phyloP scores from a whole-genome alignment of 768 basidiomycete genomes.

The Russula lepida region DNA sequence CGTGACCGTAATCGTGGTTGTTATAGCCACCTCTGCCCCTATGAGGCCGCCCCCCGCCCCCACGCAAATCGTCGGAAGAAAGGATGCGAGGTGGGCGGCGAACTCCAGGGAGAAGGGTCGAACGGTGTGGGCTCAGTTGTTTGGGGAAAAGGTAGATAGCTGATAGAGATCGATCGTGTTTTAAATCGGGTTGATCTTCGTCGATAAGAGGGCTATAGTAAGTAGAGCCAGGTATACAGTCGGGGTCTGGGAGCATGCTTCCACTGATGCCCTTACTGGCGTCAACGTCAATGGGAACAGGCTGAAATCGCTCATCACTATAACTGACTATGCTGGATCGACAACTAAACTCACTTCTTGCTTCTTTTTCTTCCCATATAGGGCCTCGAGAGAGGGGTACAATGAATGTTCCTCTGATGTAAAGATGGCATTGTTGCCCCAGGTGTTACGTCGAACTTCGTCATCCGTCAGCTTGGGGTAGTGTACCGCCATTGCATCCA shows the following conservation, averaged over 20 bases:
- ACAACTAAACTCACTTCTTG: slow-evolving; percentile 51
- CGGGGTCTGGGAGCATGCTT: slow-evolving; percentile 70
- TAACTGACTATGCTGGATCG: not conserved
- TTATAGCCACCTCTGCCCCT: slow-evolving; percentile 30
- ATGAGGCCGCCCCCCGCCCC: slow-evolving; percentile 38
- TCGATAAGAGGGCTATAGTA: slow-evolving; percentile 66
- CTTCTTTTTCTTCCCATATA: slow-evolving; percentile 86
- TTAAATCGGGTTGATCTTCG: slow-evolving; percentile 65
- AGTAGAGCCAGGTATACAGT: slow-evolving; percentile 86
- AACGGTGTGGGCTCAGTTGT: slow-evolving; percentile 79
- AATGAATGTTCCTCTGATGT: slow-evolving; percentile 77
- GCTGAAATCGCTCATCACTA: slow-evolving; percentile 38
- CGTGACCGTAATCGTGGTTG: slow-evolving; percentile 13
- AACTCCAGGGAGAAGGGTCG: slow-evolving; percentile 69
- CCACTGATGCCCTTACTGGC: slow-evolving; percentile 77
- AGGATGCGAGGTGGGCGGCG: slow-evolving; percentile 52
- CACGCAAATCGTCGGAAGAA: slow-evolving; percentile 62
- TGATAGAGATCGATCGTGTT: slow-evolving; percentile 80
- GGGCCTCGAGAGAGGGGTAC: slow-evolving; percentile 77
- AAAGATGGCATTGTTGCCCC: slow-evolving; percentile 79
- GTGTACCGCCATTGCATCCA: slow-evolving; percentile 70
- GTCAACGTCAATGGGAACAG: slow-evolving; percentile 57
- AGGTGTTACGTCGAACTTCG: slow-evolving; percentile 74
- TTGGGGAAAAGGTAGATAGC: slow-evolving; percentile 84
- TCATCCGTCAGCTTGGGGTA: slow-evolving; percentile 66